Percentiles rank a stretch among this genome's conserved stretches.
phyloP scores from a whole-genome alignment of 1,284 basidiomycete species.

The Boletus mariae region DNA sequence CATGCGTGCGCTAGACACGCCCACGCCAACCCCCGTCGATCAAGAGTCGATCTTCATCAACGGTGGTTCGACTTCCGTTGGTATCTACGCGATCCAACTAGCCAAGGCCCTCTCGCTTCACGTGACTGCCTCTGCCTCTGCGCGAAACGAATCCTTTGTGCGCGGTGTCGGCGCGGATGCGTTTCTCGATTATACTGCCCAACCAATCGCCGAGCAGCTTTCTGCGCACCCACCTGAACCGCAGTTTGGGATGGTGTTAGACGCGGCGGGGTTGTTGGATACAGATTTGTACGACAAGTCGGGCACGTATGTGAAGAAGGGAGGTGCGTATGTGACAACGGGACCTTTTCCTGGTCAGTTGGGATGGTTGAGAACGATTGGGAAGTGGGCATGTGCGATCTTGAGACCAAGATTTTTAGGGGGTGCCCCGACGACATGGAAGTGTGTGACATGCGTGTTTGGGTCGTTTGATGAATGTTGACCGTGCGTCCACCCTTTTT shows the following conservation, averaged over 20 bases:
- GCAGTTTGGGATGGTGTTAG: slow-evolving; percentile 44
- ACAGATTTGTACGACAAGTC: slow-evolving; percentile 40
- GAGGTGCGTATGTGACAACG: slow-evolving; percentile 44
- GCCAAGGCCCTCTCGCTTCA: slow-evolving; percentile 55
- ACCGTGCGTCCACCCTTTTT: background rate
- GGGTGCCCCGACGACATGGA: slow-evolving; percentile 43
- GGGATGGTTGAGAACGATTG: slow-evolving; percentile 8
- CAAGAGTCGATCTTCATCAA: slow-evolving; percentile 59
- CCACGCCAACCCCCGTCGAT: slow-evolving; percentile 34
- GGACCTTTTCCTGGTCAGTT: slow-evolving; percentile 37
- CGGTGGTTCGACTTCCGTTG: slow-evolving; percentile 63
- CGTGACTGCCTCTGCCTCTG: slow-evolving; percentile 56
- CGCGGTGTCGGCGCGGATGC: slow-evolving; percentile 43
- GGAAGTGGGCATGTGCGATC: slow-evolving; percentile 23
- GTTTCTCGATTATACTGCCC: slow-evolving; percentile 58
- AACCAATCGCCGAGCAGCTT: slow-evolving; percentile 44
- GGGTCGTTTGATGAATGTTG: background rate
- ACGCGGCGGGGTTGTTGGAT: slow-evolving; percentile 36
- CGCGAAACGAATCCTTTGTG: slow-evolving; percentile 46
- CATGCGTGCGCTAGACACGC: slow-evolving; percentile 21
- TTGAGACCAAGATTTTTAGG: slow-evolving; percentile 44
- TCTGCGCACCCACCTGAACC: slow-evolving; percentile 34
- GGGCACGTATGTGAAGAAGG: slow-evolving; percentile 42
- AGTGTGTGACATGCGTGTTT: slow-evolving; percentile 30
- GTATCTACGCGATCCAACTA: slow-evolving; percentile 60